Evolutionary conservation across 2,329 filamentous ascomycete genomes (phyloP).

Genomic region (Claviceps fusiformis): DNA sequence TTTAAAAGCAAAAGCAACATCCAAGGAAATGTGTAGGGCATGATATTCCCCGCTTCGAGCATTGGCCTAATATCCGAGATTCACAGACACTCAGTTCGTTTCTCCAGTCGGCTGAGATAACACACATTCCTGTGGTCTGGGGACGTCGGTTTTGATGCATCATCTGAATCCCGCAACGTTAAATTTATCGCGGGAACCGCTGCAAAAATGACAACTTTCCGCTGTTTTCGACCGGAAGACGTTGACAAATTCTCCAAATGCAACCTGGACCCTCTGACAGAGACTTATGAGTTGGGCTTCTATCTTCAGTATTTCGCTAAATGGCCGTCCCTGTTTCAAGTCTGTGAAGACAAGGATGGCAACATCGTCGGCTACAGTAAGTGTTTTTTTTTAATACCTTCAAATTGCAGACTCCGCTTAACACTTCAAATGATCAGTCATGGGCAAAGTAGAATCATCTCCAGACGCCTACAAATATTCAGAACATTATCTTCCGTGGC

Average conservation of each 20-base stretch:
- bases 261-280: slow-evolving; percentile 92
- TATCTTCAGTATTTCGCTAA: slow-evolving; percentile 92
- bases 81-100: not conserved
- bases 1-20: not conserved
- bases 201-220: slow-evolving; percentile 61
- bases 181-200: not conserved
- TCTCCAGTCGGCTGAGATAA: not conserved
- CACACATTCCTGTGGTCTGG: not conserved
- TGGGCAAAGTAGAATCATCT: slow-evolving; percentile 91
- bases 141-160: not conserved
- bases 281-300: slow-evolving; percentile 92
- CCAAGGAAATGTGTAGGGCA: not conserved
- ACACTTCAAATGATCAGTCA: slow-evolving; percentile 48
- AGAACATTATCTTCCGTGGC: slow-evolving; percentile 94
- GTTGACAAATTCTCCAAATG: slow-evolving; percentile 83
- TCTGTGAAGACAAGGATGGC: slow-evolving; percentile 75
- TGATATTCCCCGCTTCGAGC: not conserved
- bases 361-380: slow-evolving; percentile 89
- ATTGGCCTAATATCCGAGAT: not conserved
- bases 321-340: slow-evolving; percentile 91
- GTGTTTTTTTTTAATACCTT: slow-evolving; percentile 13
- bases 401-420: slow-evolving; percentile 10
- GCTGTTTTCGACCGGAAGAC: slow-evolving; percentile 72
- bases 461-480: slow-evolving; percentile 61
- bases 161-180: not conserved